Evolutionary conservation across 2,329 filamentous ascomycete genomes (phyloP).

Genomic region (Moelleriella libera): DNA sequence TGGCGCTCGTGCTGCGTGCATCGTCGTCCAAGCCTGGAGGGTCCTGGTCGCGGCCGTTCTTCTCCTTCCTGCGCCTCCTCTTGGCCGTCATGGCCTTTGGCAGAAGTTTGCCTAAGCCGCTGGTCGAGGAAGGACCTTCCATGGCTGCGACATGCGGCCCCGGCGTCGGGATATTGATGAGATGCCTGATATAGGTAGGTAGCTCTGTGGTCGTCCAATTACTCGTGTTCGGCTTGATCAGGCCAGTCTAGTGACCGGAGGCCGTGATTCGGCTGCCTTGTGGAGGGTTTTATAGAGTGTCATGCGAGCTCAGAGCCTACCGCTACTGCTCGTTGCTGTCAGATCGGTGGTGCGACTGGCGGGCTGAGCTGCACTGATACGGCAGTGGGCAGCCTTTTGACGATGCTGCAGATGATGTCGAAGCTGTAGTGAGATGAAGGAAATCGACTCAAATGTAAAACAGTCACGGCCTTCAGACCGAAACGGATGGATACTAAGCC

Average conservation of each 20-base stretch:
- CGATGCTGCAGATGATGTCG: background rate
- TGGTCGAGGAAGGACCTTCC: slow-evolving; percentile 9
- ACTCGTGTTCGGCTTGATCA: background rate
- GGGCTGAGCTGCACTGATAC: background rate
- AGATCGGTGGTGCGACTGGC: background rate
- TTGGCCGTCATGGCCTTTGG: slow-evolving; percentile 35
- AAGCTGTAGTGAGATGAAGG: background rate
- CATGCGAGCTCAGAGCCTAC: too few relatives aligned
- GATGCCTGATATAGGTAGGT: background rate
- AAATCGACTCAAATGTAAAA: background rate
- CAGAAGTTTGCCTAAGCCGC: slow-evolving; percentile 35
- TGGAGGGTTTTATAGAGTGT: background rate
- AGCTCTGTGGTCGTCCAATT: background rate
- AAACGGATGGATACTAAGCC: background rate
- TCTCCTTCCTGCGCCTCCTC: slow-evolving; percentile 32
- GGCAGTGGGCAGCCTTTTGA: background rate
- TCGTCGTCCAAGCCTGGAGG: slow-evolving; percentile 14
- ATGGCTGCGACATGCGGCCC: slow-evolving; percentile 3
- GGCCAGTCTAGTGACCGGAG: too few relatives aligned
- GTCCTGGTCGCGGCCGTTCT: slow-evolving; percentile 21
- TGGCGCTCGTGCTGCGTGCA: slow-evolving; percentile 17
- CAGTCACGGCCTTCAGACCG: background rate
- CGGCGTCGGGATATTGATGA: background rate
- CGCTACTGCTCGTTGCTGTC: background rate
- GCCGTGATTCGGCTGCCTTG: background rate